Conservation (phyloP, 1,284 basidiomycete genomes). For the Cryptococcus deneoformans region DNA sequence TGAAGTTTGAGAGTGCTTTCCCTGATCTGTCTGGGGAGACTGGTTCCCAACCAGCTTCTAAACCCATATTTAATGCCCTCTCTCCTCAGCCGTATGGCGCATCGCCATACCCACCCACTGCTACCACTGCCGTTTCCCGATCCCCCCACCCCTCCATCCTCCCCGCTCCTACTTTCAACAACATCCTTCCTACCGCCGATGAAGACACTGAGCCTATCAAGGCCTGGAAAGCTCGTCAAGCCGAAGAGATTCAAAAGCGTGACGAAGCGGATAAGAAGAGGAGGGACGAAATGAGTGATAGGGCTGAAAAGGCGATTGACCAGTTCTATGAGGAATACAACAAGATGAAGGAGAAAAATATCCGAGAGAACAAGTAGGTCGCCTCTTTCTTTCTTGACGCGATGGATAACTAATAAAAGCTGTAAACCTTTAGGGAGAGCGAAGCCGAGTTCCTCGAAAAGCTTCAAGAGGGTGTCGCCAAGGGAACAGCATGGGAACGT, state of each 20-base stretch:
- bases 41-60: slow-evolving; percentile 23
- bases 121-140: slow-evolving; percentile 52
- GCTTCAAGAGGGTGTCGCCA: slow-evolving; percentile 72
- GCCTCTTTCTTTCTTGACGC: background rate
- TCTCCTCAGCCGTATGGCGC: slow-evolving; percentile 42
- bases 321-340: slow-evolving; percentile 95
- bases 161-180: slow-evolving; percentile 52
- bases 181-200: slow-evolving; percentile 53
- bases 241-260: slow-evolving; percentile 78
- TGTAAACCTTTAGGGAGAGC: slow-evolving; percentile 62
- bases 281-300: slow-evolving; percentile 80
- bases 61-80: slow-evolving; percentile 46
- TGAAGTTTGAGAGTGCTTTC: slow-evolving; percentile 87
- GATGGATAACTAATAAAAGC: background rate
- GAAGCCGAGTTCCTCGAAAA: slow-evolving; percentile 77
- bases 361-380: slow-evolving; percentile 91
- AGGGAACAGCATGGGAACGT: slow-evolving; percentile 94
- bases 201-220: slow-evolving; percentile 88
- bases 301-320: slow-evolving; percentile 91
- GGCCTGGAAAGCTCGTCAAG: slow-evolving; percentile 84
- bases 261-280: slow-evolving; percentile 72
- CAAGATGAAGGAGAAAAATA: slow-evolving; percentile 85
- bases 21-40: slow-evolving; percentile 68
- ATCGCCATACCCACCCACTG: slow-evolving; percentile 46
- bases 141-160: slow-evolving; percentile 60